These are phyloP conservation scores for Millerozyma acaciae DNA, from an alignment of 805 yeast species.

Conservation along the genomic window DNA sequence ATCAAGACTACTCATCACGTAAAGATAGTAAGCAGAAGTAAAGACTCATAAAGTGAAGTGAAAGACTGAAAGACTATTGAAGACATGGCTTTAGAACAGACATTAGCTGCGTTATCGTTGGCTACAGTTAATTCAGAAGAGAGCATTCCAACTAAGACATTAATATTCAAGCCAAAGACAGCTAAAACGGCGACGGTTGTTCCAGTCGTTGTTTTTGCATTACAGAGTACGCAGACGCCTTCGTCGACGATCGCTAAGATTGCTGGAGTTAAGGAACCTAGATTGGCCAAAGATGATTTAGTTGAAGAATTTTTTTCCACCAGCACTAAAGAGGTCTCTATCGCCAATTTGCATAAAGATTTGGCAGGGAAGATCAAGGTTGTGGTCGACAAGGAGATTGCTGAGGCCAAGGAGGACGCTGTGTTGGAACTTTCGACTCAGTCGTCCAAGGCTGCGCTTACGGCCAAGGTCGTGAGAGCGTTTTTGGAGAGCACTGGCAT, in stretches of 20 bases:
- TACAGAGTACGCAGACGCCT: slow-evolving; percentile 67
- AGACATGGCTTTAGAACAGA: slow-evolving; percentile 66
- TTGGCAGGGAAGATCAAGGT: slow-evolving; percentile 57
- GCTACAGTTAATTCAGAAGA: slow-evolving; percentile 50
- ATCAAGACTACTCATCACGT: slow-evolving; percentile 4
- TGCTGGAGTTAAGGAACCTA: slow-evolving; percentile 75
- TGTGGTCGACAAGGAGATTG: slow-evolving; percentile 51
- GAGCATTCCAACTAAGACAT: slow-evolving; percentile 59
- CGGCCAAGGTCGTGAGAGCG: slow-evolving; percentile 43
- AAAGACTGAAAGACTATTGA: no score
- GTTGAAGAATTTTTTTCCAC: slow-evolving; percentile 59
- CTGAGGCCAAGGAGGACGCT: slow-evolving; percentile 30
- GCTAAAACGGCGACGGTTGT: slow-evolving; percentile 75
- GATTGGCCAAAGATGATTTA: slow-evolving; percentile 81
- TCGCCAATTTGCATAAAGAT: slow-evolving; percentile 45
- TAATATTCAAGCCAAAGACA: slow-evolving; percentile 89
- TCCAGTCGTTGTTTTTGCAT: slow-evolving; percentile 78
- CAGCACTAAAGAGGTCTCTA: slow-evolving; percentile 57
- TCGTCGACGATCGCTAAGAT: slow-evolving; percentile 58
- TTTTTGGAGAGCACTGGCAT: slow-evolving; percentile 49
- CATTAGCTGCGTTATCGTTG: slow-evolving; percentile 63
- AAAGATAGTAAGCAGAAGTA: neutral
- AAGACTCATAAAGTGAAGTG: slow-evolving; percentile 1
- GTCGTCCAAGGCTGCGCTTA: slow-evolving; percentile 47
- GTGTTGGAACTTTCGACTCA: slow-evolving; percentile 48